Evolutionary conservation across 768 basidiomycete species (phyloP), one percentile per base, ranked within the genome.

Genomic region (Termitomyces sp.): DNA sequence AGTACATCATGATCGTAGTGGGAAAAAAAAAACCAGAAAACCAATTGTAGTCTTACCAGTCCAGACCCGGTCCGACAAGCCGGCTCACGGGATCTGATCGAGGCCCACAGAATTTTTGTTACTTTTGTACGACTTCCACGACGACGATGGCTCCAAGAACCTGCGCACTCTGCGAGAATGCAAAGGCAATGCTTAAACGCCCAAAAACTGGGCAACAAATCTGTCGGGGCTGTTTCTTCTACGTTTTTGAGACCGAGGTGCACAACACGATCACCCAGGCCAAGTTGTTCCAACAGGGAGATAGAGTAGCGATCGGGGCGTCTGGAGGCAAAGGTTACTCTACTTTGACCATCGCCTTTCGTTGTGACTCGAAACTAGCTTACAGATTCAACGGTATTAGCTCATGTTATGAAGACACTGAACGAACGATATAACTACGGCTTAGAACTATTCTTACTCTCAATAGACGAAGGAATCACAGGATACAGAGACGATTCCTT

Each of bases 121-220:
- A 19, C 21, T 53, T 17, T 41, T 40, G n/a, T 29, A 31, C 40
- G 14, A 19, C 12, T 29, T 31, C 21, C 5, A 34, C 21, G 21
- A 23, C 41, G 32, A 12, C 52, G 14, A 57, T 57, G 56, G 49
- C 50, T 8, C 56, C 56, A 44, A 51, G 37, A 40, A 57, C 34
- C 9, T 57, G 56, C 17, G 50, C 43, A 31, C 56, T 57, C 41
- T 57, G 56, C 43, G 72, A 81, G 16, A 84, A 82, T 3, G 75
- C 86, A 3, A 85, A 86, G 53, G 92, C 97, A 0, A 95, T 98
- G 65, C 71, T 99, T 41, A 95, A 91, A 66, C 80, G 97, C 17
- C 97, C 96, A 3, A 99, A 99, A 73, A 99, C 95, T 1, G 94
- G 94, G 0, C 95, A 98, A 67, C 93, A 95, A 69, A 95, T 98